phyloP scores from a whole-genome alignment of 176 grass and related monocot species.

The Rhynchospora breviuscula region DNA sequence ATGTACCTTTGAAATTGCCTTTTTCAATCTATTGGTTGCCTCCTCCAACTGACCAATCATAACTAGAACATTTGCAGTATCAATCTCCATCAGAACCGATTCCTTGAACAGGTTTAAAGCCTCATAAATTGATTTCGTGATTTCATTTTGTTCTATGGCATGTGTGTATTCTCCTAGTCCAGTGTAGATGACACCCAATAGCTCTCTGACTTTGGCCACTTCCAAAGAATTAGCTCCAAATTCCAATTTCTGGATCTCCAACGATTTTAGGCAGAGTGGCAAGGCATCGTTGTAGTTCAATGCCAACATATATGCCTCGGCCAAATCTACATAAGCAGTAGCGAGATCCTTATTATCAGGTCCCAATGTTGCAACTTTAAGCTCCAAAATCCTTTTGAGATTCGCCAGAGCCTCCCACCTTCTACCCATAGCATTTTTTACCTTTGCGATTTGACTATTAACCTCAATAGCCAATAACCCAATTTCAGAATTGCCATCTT shows the following conservation, averaged over 20 bases:
- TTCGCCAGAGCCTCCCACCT: constrained; percentile 50
- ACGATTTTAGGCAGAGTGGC: constrained; percentile 36
- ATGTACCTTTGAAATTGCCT: constrained; percentile 29
- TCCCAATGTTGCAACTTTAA: constrained; percentile 33
- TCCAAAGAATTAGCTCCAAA: constrained; percentile 34
- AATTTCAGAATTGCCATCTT: constrained; percentile 18
- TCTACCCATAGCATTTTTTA: constrained; percentile 43
- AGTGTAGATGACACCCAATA: constrained; percentile 45
- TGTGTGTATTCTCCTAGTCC: constrained; percentile 45
- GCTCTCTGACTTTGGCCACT: constrained; percentile 38
- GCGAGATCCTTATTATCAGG: constrained; percentile 34
- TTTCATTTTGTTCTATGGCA: constrained; percentile 47
- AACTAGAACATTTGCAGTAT: constrained; percentile 43
- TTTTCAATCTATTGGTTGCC: constrained; percentile 46
- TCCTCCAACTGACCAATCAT: constrained; percentile 45
- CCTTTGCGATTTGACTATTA: constrained; percentile 49
- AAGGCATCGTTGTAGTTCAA: constrained; percentile 52
- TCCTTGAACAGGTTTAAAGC: constrained; percentile 32
- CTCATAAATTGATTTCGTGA: constrained; percentile 44
- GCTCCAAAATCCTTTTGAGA: constrained; percentile 33
- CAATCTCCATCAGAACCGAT: constrained; percentile 38
- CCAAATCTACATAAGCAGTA: constrained; percentile 38
- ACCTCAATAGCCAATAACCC: constrained; percentile 31
- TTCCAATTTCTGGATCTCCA: constrained; percentile 34
- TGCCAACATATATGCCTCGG: constrained; percentile 39